phyloP scores from a whole-genome alignment of 306 rosid genomes.

The Malus sieversii region DNA sequence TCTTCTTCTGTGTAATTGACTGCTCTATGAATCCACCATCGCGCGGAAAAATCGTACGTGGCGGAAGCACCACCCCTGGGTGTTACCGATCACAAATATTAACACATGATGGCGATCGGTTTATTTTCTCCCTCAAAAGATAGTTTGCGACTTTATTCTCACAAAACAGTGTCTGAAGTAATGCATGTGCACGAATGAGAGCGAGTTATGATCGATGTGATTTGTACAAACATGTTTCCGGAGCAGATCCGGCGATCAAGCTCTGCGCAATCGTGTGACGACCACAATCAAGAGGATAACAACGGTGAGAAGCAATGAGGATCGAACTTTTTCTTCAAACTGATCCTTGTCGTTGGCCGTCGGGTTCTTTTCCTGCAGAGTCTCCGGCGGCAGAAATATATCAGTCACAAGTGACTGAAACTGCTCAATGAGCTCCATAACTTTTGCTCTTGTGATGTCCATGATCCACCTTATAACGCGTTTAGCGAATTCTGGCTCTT shows the following conservation, averaged over 20 bases:
- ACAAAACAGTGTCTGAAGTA: neutral
- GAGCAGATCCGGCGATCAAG: neutral
- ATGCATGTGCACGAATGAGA: neutral
- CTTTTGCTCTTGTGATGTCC: conserved; percentile 34
- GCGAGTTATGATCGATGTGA: neutral
- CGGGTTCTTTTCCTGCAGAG: neutral
- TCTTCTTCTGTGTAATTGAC: neutral
- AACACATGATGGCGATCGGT: too few relatives aligned
- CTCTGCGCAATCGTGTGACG: conserved; percentile 28
- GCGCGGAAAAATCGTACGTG: too few relatives aligned
- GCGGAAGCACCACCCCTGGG: too few relatives aligned
- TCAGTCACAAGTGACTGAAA: conserved; percentile 41
- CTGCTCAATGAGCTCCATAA: conserved; percentile 39
- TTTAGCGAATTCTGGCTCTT: conserved; percentile 23
- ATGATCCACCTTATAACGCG: conserved; percentile 34
- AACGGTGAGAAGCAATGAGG: conserved; percentile 49
- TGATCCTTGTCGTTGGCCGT: conserved; percentile 9
- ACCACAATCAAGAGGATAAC: conserved; percentile 42
- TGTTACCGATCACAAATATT: too few relatives aligned
- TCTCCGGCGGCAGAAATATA: conserved; percentile 24
- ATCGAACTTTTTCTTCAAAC: conserved; percentile 38
- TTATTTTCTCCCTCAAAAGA: neutral
- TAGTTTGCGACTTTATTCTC: neutral
- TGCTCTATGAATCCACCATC: neutral
- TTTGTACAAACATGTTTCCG: neutral